Base-by-base conservation (phyloP, 805 yeast species). In the Saccharomycopsis fodiens region DNA sequence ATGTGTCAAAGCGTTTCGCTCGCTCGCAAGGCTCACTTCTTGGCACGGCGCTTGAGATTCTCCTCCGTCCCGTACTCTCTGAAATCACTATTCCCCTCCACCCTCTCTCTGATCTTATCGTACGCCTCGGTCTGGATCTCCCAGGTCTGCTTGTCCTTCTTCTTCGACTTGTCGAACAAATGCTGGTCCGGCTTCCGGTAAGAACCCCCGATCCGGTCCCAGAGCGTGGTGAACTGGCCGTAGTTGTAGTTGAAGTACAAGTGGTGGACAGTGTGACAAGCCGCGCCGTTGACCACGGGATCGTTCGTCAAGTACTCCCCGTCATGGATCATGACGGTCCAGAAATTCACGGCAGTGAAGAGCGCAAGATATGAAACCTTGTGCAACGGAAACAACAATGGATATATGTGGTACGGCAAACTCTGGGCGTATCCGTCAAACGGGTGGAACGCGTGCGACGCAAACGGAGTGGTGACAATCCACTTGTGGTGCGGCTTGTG, bases 401-500 rank as follows among this genome's bases (percentile, higher is more conserved):
- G 97, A 68, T 75, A 93, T 49, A 88, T 55, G 64, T 93, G 98
- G 69, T 93, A 93, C 12, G 98, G 96, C 53, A 93, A 61, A 31
- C 95, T 83, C 70, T 93, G 98, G 49, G 78, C 69, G 69, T 85
- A 93, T 34, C 98, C 98, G 58, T 93, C 98, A 44, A 93, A 84
- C 12, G 98, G 97, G 65, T 93, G 96, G 87, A 93, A 93, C 21
- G 97, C 97, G 60, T 89, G 97, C 6, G 96, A 86, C 0, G 98
- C 98, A 67, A 83, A 93, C 37, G 98, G 98, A 7, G 98, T 91
- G 51, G 97, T 91, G 35, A 93, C 96, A 55, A 93, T 79, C 98
- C 98, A 93, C 68, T 93, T 93, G 74, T 93, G 98, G 66, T 93
- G 98, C 10, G 97, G 97, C 69, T 93, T 93, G 70, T 93, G 98